These are phyloP conservation scores for Malus asiatica DNA, from an alignment of 306 rosid species.

Conservation along the genomic window DNA sequence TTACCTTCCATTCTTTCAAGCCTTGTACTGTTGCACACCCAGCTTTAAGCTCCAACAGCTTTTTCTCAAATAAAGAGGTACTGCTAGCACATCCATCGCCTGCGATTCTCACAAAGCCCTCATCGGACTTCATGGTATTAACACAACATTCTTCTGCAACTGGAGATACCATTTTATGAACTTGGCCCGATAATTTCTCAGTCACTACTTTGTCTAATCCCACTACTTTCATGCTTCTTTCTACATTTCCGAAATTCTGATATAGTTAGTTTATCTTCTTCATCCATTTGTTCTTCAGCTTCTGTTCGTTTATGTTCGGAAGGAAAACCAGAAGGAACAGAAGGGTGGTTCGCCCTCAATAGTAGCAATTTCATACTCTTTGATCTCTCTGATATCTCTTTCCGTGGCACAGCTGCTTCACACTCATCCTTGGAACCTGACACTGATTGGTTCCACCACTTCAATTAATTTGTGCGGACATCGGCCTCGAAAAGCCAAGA, in stretches of 20 bases:
- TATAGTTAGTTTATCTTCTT: background rate
- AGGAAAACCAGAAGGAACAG: background rate
- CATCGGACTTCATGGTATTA: background rate
- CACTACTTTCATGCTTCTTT: background rate
- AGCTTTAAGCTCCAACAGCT: too few relatives aligned
- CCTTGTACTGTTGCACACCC: too few relatives aligned
- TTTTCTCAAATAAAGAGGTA: too few relatives aligned
- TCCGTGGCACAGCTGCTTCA: background rate
- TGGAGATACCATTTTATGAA: background rate
- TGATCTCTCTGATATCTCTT: background rate
- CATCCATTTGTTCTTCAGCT: background rate
- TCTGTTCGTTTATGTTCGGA: background rate
- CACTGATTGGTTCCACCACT: constrained; percentile 13
- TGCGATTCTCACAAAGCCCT: background rate
- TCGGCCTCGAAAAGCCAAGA: constrained; percentile 21
- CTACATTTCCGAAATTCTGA: background rate
- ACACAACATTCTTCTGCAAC: background rate
- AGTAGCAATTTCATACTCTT: background rate
- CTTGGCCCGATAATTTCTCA: background rate
- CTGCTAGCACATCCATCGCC: background rate
- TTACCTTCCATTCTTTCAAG: too few relatives aligned
- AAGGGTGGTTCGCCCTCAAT: too few relatives aligned
- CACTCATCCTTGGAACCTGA: background rate
- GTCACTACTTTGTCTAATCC: background rate
- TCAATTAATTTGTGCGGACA: background rate